Conservation (phyloP, 345 rosid species). For the Isatis tinctoria region DNA sequence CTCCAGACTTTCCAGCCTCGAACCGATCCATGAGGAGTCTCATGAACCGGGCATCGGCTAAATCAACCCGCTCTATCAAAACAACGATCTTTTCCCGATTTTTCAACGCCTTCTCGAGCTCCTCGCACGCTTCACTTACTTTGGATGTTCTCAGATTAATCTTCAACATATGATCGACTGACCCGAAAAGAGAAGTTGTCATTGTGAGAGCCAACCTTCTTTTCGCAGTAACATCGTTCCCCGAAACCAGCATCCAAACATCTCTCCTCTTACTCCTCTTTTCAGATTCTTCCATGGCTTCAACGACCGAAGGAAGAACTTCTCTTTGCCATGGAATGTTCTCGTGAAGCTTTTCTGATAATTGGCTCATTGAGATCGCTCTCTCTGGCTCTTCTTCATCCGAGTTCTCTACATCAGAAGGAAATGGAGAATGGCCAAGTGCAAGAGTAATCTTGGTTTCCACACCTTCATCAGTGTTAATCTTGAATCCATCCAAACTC, state of each 20-base stretch:
- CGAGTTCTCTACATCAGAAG: conserved; percentile 37
- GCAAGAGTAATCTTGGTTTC: conserved; percentile 74
- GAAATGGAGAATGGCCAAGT: conserved; percentile 54
- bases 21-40: conserved; percentile 48
- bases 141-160: conserved; percentile 34
- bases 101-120: conserved; percentile 31
- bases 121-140: conserved; percentile 32
- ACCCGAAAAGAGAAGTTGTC: conserved; percentile 53
- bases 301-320: conserved; percentile 46
- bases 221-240: conserved; percentile 67
- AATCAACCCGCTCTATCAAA: conserved; percentile 59
- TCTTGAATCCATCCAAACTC: conserved; percentile 62
- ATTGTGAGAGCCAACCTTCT: conserved; percentile 66
- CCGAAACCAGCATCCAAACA: conserved; percentile 59
- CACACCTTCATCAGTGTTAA: conserved; percentile 41
- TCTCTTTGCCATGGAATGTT: conserved; percentile 77
- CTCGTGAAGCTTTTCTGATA: conserved; percentile 46
- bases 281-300: conserved; percentile 37
- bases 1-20: conserved; percentile 35
- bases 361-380: not conserved
- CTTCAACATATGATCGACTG: conserved; percentile 43
- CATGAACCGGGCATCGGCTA: conserved; percentile 48
- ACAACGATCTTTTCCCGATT: conserved; percentile 40
- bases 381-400: conserved; percentile 22
- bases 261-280: conserved; percentile 31